These are phyloP conservation scores for Rhizopus microsporus DNA, from an alignment of 371 early-diverging fungal species.

Conservation along the genomic window DNA sequence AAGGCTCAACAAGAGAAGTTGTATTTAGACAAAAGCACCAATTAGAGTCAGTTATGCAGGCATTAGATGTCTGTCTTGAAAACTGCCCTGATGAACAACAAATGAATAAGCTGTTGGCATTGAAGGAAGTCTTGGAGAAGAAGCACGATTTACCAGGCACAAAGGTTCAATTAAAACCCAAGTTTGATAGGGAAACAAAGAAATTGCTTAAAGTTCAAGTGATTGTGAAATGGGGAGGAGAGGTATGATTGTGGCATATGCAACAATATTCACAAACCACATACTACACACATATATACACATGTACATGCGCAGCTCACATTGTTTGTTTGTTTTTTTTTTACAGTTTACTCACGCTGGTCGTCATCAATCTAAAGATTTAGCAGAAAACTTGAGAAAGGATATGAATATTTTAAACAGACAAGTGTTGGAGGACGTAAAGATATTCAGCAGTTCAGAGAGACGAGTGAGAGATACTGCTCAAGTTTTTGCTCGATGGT, in stretches of 20 bases:
- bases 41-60: slow-evolving; percentile 65
- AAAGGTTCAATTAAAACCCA: slow-evolving; percentile 92
- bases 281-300: too few relatives aligned
- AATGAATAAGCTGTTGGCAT: slow-evolving; percentile 50
- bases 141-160: slow-evolving; percentile 87
- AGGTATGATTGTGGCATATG: slow-evolving; percentile 42
- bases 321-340: slow-evolving; percentile 1
- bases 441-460: slow-evolving; percentile 86
- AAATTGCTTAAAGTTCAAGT: slow-evolving; percentile 78
- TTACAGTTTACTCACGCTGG: slow-evolving; percentile 93
- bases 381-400: slow-evolving; percentile 92
- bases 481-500: slow-evolving; percentile 78
- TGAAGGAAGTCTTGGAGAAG: slow-evolving; percentile 76
- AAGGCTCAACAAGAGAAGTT: slow-evolving; percentile 74
- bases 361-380: slow-evolving; percentile 84
- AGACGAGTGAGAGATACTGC: slow-evolving; percentile 89
- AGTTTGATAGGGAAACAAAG: slow-evolving; percentile 60
- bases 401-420: slow-evolving; percentile 89
- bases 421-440: slow-evolving; percentile 83
- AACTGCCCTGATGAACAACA: slow-evolving; percentile 53
- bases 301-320: neutral
- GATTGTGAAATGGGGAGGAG: slow-evolving; percentile 97
- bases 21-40: slow-evolving; percentile 79
- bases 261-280: too few relatives aligned
- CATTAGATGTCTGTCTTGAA: slow-evolving; percentile 63